phyloP scores from a whole-genome alignment of 2,329 filamentous ascomycete genomes.

The Ceratocystis colombiana region DNA sequence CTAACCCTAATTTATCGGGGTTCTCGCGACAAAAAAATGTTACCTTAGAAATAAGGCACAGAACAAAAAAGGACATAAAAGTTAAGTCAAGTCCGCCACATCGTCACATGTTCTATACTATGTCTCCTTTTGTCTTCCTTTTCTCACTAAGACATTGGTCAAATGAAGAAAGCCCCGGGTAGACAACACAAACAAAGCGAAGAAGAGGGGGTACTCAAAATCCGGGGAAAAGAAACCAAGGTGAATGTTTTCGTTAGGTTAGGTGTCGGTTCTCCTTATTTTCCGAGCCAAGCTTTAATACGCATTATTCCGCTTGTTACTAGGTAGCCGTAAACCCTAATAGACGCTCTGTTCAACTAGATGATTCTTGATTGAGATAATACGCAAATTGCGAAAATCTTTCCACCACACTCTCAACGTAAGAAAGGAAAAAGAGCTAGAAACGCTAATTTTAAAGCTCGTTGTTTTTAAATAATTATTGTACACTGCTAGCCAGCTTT shows the following conservation, averaged over 20 bases:
- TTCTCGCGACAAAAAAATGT: background rate
- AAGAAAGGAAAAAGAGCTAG: too few species aligned
- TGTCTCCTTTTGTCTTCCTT: background rate
- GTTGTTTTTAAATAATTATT: too few species aligned
- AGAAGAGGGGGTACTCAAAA: background rate
- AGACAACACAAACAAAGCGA: too few species aligned
- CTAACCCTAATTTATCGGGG: slow-evolving; percentile 1
- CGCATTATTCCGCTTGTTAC: background rate
- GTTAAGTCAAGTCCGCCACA: background rate
- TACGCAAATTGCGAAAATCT: too few species aligned
- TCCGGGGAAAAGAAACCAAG: background rate
- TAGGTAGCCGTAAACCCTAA: background rate
- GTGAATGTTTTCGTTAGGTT: background rate
- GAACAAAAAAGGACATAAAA: background rate
- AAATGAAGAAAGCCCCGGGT: background rate
- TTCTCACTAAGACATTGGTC: background rate
- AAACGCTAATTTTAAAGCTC: too few species aligned
- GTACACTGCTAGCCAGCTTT: too few species aligned
- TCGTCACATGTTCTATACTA: background rate
- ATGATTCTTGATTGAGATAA: too few species aligned
- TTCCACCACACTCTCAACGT: too few species aligned
- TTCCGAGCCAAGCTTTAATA: too few species aligned
- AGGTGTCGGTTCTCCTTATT: background rate
- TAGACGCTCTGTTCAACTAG: background rate
- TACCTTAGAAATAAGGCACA: slow-evolving; percentile 1